Evolutionary conservation across 805 yeast genomes (phyloP).

Genomic region (Metschnikowia shivogae): DNA sequence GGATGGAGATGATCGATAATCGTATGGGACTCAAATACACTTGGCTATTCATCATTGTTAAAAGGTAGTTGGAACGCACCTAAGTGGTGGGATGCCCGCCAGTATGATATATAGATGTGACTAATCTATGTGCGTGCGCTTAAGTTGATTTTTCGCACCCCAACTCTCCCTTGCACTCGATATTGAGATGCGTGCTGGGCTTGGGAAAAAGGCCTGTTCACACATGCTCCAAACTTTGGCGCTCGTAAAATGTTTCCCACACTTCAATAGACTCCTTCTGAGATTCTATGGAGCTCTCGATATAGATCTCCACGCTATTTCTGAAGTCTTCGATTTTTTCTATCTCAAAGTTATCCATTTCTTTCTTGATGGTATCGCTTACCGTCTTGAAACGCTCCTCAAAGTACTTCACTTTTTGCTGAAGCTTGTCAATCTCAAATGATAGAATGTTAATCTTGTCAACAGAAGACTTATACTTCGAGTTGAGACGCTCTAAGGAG

Average conservation of each 20-base stretch:
- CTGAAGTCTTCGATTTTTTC: conserved; percentile 82
- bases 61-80: not conserved
- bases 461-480: conserved; percentile 46
- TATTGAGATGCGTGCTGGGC: too few species aligned
- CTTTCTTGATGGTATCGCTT: conserved; percentile 61
- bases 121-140: conserved; percentile 3
- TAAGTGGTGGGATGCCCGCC: not conserved
- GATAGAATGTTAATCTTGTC: conserved; percentile 60
- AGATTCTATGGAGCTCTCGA: conserved; percentile 86
- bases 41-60: conserved; percentile 37
- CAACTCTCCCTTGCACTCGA: not conserved
- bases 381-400: conserved; percentile 61
- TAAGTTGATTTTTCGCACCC: not conserved
- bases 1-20: conserved; percentile 50
- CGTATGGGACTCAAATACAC: conserved; percentile 45
- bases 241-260: conserved; percentile 85
- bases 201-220: not conserved
- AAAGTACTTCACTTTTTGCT: conserved; percentile 48
- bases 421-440: conserved; percentile 55
- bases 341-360: conserved; percentile 64
- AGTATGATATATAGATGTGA: not conserved
- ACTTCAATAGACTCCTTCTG: conserved; percentile 87
- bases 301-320: conserved; percentile 81
- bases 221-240: conserved; percentile 24
- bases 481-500: conserved; percentile 39